phyloP scores from a whole-genome alignment of 2,329 filamentous ascomycete species.

The Pseudonectria buxi region DNA sequence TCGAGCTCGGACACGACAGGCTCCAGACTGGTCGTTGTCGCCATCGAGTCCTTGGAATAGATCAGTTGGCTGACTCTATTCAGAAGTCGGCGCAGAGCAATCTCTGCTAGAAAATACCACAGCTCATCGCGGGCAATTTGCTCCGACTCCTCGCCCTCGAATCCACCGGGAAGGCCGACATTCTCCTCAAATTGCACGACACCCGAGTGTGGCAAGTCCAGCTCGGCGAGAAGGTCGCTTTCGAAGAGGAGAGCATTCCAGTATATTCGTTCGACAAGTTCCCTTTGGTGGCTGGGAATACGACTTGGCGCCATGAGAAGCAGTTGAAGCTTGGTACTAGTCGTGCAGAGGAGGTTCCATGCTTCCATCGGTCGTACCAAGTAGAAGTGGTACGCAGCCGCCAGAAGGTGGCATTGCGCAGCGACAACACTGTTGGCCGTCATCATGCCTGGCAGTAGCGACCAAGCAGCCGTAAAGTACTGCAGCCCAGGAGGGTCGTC shows the following conservation, averaged over 20 bases:
- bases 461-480: slow-evolving; percentile 78
- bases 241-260: slow-evolving; percentile 80
- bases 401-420: slow-evolving; percentile 73
- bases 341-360: slow-evolving; percentile 73
- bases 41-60: slow-evolving; percentile 66
- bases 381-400: slow-evolving; percentile 77
- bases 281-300: slow-evolving; percentile 62
- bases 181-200: slow-evolving; percentile 77
- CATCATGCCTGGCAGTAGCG: slow-evolving; percentile 69
- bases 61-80: slow-evolving; percentile 75
- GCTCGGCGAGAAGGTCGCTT: slow-evolving; percentile 70
- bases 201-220: slow-evolving; percentile 76
- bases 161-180: slow-evolving; percentile 70
- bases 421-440: slow-evolving; percentile 71
- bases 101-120: slow-evolving; percentile 83
- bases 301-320: slow-evolving; percentile 67
- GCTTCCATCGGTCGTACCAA: slow-evolving; percentile 75
- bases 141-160: slow-evolving; percentile 62
- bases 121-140: slow-evolving; percentile 66
- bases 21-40: slow-evolving; percentile 65
- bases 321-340: slow-evolving; percentile 74
- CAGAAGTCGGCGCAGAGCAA: slow-evolving; percentile 68
- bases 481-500: slow-evolving; percentile 69
- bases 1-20: slow-evolving; percentile 75
- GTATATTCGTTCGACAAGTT: slow-evolving; percentile 71